phyloP scores from a whole-genome alignment of 345 rosid genomes.

The Mallotus nudiflorus region DNA sequence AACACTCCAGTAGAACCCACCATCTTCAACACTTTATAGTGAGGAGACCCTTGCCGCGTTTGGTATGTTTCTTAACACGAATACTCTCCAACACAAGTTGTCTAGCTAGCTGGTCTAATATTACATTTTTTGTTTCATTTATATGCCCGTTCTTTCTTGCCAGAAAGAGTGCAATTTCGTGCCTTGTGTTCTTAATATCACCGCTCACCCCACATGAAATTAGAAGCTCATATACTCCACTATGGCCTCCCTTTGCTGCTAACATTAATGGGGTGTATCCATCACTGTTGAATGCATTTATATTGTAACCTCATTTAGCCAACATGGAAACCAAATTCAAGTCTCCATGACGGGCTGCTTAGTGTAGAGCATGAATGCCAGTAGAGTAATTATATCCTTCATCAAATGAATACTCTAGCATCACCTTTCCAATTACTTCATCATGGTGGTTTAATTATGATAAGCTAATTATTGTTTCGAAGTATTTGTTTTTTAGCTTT shows the following conservation, averaged over 20 bases:
- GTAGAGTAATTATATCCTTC: slow-evolving; percentile 51
- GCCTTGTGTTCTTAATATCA: slow-evolving; percentile 45
- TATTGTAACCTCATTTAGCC: slow-evolving; percentile 61
- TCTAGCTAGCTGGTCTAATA: slow-evolving; percentile 68
- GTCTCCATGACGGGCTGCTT: slow-evolving; percentile 87
- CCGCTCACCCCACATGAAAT: slow-evolving; percentile 66
- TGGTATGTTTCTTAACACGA: slow-evolving; percentile 72
- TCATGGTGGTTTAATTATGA: slow-evolving; percentile 60
- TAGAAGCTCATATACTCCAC: slow-evolving; percentile 52
- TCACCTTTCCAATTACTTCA: slow-evolving; percentile 77
- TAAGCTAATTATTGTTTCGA: slow-evolving; percentile 65
- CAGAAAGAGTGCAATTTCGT: slow-evolving; percentile 62
- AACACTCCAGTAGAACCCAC: slow-evolving; percentile 53
- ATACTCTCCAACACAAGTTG: slow-evolving; percentile 52
- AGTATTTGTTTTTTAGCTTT: slow-evolving; percentile 62
- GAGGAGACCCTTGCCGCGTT: slow-evolving; percentile 74
- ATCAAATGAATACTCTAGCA: slow-evolving; percentile 85
- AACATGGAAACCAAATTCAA: slow-evolving; percentile 47
- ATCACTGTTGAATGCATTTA: slow-evolving; percentile 59
- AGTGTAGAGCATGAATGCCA: slow-evolving; percentile 77
- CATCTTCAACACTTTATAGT: slow-evolving; percentile 59
- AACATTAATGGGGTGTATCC: slow-evolving; percentile 93
- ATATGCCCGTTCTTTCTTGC: slow-evolving; percentile 31
- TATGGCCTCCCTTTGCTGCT: slow-evolving; percentile 80
- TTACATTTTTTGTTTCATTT: slow-evolving; percentile 49